Percentiles rank a stretch among this genome's conserved stretches.
Conservation (phyloP, 441 rosid species). For the Kokia cookei region DNA sequence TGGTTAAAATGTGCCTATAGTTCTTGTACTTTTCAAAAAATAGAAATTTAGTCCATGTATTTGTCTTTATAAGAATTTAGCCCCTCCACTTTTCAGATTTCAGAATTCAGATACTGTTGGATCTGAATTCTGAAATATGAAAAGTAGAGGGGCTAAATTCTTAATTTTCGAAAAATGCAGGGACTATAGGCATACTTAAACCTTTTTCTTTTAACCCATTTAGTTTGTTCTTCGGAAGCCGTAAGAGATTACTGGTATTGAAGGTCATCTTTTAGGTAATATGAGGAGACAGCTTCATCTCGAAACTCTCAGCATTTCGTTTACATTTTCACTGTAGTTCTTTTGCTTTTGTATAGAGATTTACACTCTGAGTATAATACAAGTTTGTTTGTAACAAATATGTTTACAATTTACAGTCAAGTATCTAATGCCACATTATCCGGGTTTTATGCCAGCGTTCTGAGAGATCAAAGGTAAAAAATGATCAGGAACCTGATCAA, state of each 20-base stretch:
- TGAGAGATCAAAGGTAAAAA: slow-evolving; percentile 14
- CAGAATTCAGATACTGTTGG: too few species aligned
- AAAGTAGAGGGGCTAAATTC: too few species aligned
- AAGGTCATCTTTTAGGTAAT: background rate
- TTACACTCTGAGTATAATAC: background rate
- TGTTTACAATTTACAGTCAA: background rate
- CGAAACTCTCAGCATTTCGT: background rate
- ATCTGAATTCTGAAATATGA: too few species aligned
- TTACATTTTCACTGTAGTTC: background rate
- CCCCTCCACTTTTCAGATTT: too few species aligned
- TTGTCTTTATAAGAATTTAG: too few species aligned
- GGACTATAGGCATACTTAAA: background rate
- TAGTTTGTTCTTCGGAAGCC: background rate
- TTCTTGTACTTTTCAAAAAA: too few species aligned
- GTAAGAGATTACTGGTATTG: background rate
- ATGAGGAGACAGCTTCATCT: background rate
- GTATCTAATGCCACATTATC: background rate
- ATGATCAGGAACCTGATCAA: slow-evolving; percentile 17
- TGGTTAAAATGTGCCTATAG: too few species aligned
- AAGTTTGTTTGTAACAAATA: background rate
- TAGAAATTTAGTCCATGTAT: too few species aligned
- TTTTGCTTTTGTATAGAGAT: background rate
- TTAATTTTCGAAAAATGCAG: too few species aligned
- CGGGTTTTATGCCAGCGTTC: slow-evolving; percentile 22
- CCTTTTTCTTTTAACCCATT: background rate